Conservation (phyloP, 371 early-diverging fungal genomes). For the Quaeritorhiza haematococci region DNA sequence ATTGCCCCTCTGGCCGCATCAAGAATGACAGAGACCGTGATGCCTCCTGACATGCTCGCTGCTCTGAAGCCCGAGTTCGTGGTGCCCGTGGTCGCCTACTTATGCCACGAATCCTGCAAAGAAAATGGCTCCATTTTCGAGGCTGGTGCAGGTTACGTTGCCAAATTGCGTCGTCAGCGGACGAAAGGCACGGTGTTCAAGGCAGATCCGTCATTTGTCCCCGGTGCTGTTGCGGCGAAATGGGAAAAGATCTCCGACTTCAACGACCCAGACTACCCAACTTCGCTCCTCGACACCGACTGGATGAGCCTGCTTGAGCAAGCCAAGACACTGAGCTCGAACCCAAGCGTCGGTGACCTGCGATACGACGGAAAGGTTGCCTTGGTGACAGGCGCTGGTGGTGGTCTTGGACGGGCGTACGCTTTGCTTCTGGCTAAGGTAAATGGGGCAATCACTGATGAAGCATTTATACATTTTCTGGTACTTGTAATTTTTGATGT, state of each 20-base stretch:
- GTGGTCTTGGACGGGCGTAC: constrained; percentile 85
- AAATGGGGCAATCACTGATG: constrained; percentile 18
- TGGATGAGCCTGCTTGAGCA: constrained; percentile 75
- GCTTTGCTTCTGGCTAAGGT: constrained; percentile 77
- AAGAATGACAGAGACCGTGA: constrained; percentile 94
- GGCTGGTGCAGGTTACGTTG: constrained; percentile 91
- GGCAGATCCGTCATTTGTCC: constrained; percentile 80
- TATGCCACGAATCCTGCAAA: constrained; percentile 80
- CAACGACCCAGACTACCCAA: constrained; percentile 63
- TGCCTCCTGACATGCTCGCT: constrained; percentile 90
- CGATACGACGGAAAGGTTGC: constrained; percentile 82
- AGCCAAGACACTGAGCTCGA: constrained; percentile 53
- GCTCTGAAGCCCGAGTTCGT: constrained; percentile 94
- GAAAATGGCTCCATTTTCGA: constrained; percentile 88
- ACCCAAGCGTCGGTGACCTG: constrained; percentile 58
- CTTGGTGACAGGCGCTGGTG: constrained; percentile 89
- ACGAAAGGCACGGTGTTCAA: constrained; percentile 88
- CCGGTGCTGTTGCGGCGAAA: constrained; percentile 62
- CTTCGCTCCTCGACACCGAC: constrained; percentile 74
- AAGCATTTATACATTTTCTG: neutral
- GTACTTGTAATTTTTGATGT: neutral
- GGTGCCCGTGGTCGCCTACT: constrained; percentile 90
- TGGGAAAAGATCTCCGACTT: constrained; percentile 38
- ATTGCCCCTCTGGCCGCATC: constrained; percentile 97
- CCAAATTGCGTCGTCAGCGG: constrained; percentile 92